These are phyloP conservation scores for Trichoderma guizhouense DNA, from an alignment of 2,329 filamentous ascomycete species.

Conservation along the genomic window DNA sequence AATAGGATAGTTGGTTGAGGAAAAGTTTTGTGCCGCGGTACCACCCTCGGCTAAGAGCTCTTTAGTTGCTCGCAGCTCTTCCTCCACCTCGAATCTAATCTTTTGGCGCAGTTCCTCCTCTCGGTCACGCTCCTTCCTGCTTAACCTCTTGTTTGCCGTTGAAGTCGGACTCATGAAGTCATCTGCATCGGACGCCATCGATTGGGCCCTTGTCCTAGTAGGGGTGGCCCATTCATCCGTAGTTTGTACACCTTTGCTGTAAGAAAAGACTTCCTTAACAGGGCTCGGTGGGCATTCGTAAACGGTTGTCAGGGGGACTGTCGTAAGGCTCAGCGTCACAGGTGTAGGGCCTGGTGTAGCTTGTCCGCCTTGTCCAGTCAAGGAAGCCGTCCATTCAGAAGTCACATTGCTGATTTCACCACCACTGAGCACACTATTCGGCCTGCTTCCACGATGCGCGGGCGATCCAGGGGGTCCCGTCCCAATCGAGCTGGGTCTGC, in stretches of 20 bases:
- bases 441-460: conserved; percentile 67
- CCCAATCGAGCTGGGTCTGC: conserved; percentile 65
- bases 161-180: conserved; percentile 52
- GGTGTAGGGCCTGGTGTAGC: conserved; percentile 31
- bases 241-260: conserved; percentile 96
- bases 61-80: conserved; percentile 75
- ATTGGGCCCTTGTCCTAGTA: conserved; percentile 43
- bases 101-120: conserved; percentile 88
- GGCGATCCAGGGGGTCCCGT: conserved; percentile 64
- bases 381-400: conserved; percentile 56
- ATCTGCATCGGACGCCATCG: conserved; percentile 56
- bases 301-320: conserved; percentile 69
- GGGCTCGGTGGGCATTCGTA: conserved; percentile 77
- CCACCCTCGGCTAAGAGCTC: conserved; percentile 51
- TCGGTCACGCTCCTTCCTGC: conserved; percentile 72
- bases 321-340: conserved; percentile 68
- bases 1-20: conserved; percentile 64
- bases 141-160: conserved; percentile 69
- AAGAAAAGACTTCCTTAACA: conserved; percentile 83
- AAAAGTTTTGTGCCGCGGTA: conserved; percentile 24
- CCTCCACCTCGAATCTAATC: conserved; percentile 84
- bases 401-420: conserved; percentile 76
- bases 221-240: conserved; percentile 67
- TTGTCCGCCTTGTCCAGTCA: conserved; percentile 34
- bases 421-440: conserved; percentile 80